These are phyloP conservation scores for Rhizopus sp. DNA, from an alignment of 371 early-diverging fungal species.

Conservation along the genomic window DNA sequence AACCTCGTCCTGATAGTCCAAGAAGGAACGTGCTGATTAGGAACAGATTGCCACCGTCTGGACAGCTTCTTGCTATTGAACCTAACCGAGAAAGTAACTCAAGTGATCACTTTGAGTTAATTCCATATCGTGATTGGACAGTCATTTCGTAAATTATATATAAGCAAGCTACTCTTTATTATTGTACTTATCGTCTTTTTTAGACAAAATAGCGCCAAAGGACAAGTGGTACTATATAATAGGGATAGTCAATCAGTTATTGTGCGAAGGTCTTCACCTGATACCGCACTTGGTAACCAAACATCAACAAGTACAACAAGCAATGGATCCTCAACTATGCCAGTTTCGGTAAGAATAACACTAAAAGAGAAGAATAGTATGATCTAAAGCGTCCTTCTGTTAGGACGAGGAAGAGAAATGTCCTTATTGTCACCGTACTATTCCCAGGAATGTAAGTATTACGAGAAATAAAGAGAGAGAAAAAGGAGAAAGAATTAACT, in stretches of 20 bases:
- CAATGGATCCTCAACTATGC: background rate
- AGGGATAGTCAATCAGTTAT: conserved; percentile 41
- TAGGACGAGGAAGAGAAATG: conserved; percentile 21
- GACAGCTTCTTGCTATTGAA: conserved; percentile 21
- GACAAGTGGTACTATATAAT: conserved; percentile 53
- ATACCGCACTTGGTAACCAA: background rate
- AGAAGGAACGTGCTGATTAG: conserved; percentile 34
- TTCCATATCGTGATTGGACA: conserved; percentile 60
- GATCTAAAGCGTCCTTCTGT: background rate
- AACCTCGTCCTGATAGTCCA: conserved; percentile 39
- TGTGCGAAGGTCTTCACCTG: conserved; percentile 36
- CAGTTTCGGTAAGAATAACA: background rate
- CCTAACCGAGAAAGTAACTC: conserved; percentile 7
- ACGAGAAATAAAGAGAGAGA: background rate
- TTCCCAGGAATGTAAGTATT: conserved; percentile 11
- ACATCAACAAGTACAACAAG: background rate
- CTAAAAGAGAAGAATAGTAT: background rate
- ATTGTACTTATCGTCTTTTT: background rate
- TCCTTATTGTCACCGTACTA: conserved; percentile 44
- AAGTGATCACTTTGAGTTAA: conserved; percentile 35
- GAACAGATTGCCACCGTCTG: conserved; percentile 33
- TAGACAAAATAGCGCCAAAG: conserved; percentile 45
- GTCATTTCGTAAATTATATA: conserved; percentile 47
- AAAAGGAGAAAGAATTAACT: background rate
- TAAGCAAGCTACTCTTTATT: background rate